Base-by-base conservation (phyloP, 768 basidiomycete species). In the Mycena polygramma region DNA sequence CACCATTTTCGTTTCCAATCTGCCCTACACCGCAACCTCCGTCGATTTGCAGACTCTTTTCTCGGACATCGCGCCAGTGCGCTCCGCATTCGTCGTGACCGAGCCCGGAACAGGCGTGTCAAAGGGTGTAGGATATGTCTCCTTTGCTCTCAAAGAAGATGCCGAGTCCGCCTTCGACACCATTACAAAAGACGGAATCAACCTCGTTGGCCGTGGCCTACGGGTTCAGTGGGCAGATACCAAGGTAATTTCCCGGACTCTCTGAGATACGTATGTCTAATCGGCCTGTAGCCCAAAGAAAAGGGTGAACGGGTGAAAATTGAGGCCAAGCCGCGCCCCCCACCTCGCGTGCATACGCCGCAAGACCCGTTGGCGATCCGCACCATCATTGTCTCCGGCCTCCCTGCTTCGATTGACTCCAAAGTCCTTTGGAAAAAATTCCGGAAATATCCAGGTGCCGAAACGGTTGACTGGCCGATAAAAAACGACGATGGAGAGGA, bases 101-200 rank as follows among this genome's bases (percentile, higher is more conserved):
- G 92, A 96, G 63, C 90, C 88, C 10, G 92, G 87, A 41, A 88
- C 89, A 1, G 90, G 90, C 20, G 82, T 88, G 7, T 96, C 95
- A 1, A 98, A 98, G 78, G 97, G 97, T 72, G 96, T 99, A 24
- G 98, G 98, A 69, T 99, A 98, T 77, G 95, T 98, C 71, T 92
- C 95, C 0, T 99, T 97, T 80, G 90, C 96, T 0, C 85, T 95
- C 65, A 89, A 87, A 65, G 94, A 98, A 75, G 98, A 99, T 80
- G 97, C 96, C 9, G 88, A 94, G 75, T 78, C 85, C 43, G 92
- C 92, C 4, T 89, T 91, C 63, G 87, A 90, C 58, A 87, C 89
- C 52, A 86, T 94, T 59, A 83, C 87, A 41, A 84, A 88, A 67
- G 88, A 93, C 51, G 90, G 90, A 0, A 86, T 97, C 48, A 79